Evolutionary conservation across 345 rosid genomes (phyloP), one percentile per base, ranked within the genome.

Genomic region (Passiflora organensis): DNA sequence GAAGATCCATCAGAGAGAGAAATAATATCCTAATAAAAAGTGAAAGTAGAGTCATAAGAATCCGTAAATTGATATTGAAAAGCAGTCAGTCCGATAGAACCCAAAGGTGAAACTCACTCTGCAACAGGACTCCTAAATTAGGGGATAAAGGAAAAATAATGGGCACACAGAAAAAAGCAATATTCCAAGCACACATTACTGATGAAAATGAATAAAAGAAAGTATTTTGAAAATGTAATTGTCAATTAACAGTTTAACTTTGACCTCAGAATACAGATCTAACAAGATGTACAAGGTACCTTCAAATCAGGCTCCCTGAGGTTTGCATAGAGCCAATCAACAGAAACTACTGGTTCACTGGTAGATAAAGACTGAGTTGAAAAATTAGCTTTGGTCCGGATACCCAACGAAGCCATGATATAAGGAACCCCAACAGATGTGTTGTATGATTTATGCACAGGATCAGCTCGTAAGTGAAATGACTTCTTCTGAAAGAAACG

Each of bases 251-350:
- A 20, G 13, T n/a, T 20, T 48, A 23, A 13, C 22, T 23, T 48
- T 20, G 51, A 48, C 24, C 23, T 20, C 16, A 48, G 15, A 28
- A 5, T n/a, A 24, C 13, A 8, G 32, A 6, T 19, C 2, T 32
- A 21, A 14, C 4, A 19, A 42, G 18, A 16, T n/a, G 25, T 22
- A 17, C n/a, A 22, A 0, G 60, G 15, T 71, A 86, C 99, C 96
- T 94, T 94, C 80, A 87, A 17, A 68, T 78, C 82, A 66, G 99
- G 81, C 63, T 75, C 85, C 65, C 58, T 75, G 44, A 87, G 88
- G 63, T 89, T 89, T 2, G 91, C 55, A 59, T 87, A 81, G 21
- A 94, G 96, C 99, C 99, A 89, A 74, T 89, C 96, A 51, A 80
- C 99, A 42, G 97, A 94, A 47, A 89, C 86, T 59, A 85, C 87